A percentile compares a stretch with the other conserved stretches of the same genome.
phyloP scores from a whole-genome alignment of 352 stramenopile species.

The Lagenidium sp. region DNA sequence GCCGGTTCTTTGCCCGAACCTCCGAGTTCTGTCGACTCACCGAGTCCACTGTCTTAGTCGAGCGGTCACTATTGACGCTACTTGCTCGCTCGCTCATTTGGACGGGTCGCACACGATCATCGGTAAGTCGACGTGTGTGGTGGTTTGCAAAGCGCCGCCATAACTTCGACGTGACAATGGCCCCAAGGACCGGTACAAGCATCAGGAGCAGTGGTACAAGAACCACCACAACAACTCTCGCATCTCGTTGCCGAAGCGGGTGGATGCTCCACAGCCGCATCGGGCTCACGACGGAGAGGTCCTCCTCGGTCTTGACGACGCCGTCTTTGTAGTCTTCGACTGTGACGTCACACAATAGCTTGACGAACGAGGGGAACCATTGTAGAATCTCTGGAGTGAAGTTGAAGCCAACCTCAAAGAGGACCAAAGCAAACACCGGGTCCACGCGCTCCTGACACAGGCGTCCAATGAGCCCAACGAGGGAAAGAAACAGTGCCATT shows the following conservation, averaged over 20 bases:
- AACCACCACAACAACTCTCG: background rate
- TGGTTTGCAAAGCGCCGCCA: background rate
- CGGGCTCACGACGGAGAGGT: background rate
- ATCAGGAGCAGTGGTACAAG: background rate
- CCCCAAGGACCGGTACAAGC: background rate
- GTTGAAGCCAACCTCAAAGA: background rate
- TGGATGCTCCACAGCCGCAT: constrained; percentile 4
- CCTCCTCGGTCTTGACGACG: constrained; percentile 1
- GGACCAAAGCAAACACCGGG: background rate
- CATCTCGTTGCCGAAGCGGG: background rate
- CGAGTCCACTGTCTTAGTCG: background rate
- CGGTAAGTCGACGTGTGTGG: too few species aligned
- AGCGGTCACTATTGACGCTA: background rate
- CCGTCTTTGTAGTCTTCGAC: background rate
- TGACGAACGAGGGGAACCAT: constrained; percentile 2
- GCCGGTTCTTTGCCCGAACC: background rate
- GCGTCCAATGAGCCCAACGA: background rate
- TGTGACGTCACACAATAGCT: background rate
- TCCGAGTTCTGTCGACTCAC: too few species aligned
- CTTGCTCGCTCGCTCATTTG: too few species aligned
- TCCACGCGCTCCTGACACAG: background rate
- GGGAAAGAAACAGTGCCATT: constrained; percentile 3
- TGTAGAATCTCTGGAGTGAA: background rate
- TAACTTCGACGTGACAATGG: background rate
- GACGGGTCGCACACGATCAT: too few species aligned